Conservation (phyloP, 805 yeast genomes). For the Naumovozyma dairenensis region DNA sequence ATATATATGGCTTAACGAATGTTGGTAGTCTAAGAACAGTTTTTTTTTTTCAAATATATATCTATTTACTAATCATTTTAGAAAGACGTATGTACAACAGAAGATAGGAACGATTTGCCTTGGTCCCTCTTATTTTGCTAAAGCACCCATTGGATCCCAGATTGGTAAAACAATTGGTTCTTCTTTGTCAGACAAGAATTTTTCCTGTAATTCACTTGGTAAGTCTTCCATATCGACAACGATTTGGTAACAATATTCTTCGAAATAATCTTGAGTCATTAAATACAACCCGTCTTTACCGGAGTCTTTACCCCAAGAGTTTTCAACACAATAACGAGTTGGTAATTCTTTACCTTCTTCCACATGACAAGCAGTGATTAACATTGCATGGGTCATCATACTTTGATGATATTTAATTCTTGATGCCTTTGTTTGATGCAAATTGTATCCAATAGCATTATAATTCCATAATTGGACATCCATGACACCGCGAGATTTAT, state of each 20-base stretch:
- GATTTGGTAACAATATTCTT: conserved; percentile 65
- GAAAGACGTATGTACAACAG: too few species aligned
- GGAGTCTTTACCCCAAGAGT: conserved; percentile 64
- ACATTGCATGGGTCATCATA: conserved; percentile 87
- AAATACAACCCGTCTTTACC: conserved; percentile 61
- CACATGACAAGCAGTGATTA: conserved; percentile 69
- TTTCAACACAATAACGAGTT: conserved; percentile 62
- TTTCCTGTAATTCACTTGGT: conserved; percentile 31
- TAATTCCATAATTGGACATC: conserved; percentile 64
- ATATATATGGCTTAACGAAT: too few species aligned
- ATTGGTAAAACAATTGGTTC: conserved; percentile 54
- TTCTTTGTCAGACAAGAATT: conserved; percentile 32
- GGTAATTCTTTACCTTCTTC: conserved; percentile 49
- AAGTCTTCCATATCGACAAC: conserved; percentile 49
- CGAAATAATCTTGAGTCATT: conserved; percentile 66
- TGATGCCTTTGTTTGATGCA: conserved; percentile 50
- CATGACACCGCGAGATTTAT: conserved; percentile 56
- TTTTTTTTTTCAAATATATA: too few species aligned
- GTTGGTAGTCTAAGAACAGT: too few species aligned
- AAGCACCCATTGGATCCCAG: conserved; percentile 75
- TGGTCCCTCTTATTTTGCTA: conserved; percentile 43
- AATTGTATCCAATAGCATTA: conserved; percentile 44
- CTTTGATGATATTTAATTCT: conserved; percentile 63
- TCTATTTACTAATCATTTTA: too few species aligned
- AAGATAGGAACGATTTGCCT: too few species aligned